A percentile compares a stretch with the other conserved stretches of the same genome.
Evolutionary conservation across 2,329 filamentous ascomycete genomes (phyloP).

Genomic region (Fusarium scirpi): DNA sequence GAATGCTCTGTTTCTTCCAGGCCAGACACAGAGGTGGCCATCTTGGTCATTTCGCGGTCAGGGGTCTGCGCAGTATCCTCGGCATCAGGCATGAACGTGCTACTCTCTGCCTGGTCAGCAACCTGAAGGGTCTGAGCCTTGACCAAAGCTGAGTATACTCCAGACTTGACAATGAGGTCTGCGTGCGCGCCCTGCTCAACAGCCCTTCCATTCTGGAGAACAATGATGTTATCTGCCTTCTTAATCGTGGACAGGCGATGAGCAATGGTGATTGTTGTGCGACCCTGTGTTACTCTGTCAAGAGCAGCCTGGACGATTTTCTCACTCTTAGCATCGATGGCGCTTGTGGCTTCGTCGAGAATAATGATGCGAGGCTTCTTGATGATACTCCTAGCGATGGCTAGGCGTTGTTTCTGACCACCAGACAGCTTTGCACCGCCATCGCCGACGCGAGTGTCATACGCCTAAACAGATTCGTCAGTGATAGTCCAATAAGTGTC

Average conservation of each 20-base stretch:
- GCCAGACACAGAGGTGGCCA: rapidly evolving
- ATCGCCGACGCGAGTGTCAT: conserved; percentile 62
- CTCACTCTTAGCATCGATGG: conserved; percentile 56
- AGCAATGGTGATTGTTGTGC: conserved; percentile 77
- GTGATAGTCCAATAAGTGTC: conserved; percentile 18
- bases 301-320: conserved; percentile 60
- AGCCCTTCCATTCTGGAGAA: conserved; percentile 69
- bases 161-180: conserved; percentile 62
- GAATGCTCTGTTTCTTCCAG: background rate
- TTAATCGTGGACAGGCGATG: conserved; percentile 71
- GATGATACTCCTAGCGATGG: conserved; percentile 66
- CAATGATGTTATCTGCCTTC: conserved; percentile 74
- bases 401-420: conserved; percentile 68
- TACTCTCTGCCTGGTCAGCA: background rate
- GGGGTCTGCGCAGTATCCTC: background rate
- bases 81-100: background rate
- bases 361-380: conserved; percentile 71
- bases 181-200: conserved; percentile 73
- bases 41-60: background rate
- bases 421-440: conserved; percentile 69
- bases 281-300: conserved; percentile 50
- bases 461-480: conserved; percentile 50
- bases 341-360: conserved; percentile 74
- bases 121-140: conserved; percentile 38
- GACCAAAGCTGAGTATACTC: conserved; percentile 44